These are phyloP conservation scores for Microcos paniculata DNA, from an alignment of 345 rosid genomes.

Conservation along the genomic window DNA sequence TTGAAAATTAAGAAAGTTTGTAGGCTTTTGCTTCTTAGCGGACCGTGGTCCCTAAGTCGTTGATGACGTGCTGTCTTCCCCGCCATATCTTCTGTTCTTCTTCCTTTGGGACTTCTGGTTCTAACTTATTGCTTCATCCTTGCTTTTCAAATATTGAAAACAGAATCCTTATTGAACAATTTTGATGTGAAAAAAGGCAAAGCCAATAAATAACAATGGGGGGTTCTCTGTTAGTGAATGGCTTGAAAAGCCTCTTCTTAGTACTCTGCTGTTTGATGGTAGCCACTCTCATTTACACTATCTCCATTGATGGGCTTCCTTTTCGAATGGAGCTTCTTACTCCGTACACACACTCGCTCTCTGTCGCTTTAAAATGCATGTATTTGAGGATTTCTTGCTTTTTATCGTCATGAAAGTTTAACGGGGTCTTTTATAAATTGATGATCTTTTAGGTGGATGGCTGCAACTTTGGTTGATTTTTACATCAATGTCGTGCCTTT, in stretches of 20 bases:
- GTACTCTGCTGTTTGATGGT: conserved; percentile 45
- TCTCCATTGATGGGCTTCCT: conserved; percentile 65
- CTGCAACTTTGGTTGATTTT: conserved; percentile 70
- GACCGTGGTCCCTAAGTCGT: background rate
- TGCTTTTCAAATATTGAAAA: background rate
- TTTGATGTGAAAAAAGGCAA: background rate
- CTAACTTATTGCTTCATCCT: background rate
- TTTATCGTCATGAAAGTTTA: background rate
- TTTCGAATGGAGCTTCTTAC: conserved; percentile 69
- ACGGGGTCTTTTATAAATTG: background rate
- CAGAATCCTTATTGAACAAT: background rate
- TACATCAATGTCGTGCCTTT: conserved; percentile 55
- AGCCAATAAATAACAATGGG: conserved; percentile 38
- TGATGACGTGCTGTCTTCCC: conserved; percentile 37
- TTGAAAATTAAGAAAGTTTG: no score
- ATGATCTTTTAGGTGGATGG: conserved; percentile 64
- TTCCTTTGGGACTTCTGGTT: no score
- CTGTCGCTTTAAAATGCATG: background rate
- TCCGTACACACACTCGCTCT: conserved; percentile 43
- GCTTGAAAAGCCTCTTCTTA: conserved; percentile 46
- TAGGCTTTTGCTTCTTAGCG: background rate
- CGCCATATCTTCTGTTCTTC: conserved; percentile 23
- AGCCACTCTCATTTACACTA: conserved; percentile 58
- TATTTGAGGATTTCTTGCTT: background rate
- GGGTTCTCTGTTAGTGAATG: conserved; percentile 29